Evolutionary conservation across 1,139 yeast species (phyloP).

Genomic region (Oligophagozyma castellii): DNA sequence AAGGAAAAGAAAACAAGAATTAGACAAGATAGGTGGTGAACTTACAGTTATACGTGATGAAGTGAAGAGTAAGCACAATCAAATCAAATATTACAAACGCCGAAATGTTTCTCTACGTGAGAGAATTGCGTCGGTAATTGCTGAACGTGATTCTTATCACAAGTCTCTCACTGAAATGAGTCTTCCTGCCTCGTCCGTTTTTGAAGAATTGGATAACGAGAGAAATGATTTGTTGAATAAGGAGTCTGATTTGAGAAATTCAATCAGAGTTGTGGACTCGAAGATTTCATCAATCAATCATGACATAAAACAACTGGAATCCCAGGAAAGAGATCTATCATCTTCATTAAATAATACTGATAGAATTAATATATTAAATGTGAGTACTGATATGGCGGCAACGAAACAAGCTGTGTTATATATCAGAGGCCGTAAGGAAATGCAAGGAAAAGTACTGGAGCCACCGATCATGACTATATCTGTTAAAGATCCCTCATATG

Average conservation of each 20-base stretch:
- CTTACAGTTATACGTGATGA: slow-evolving; percentile 11
- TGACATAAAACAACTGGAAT: slow-evolving; percentile 10
- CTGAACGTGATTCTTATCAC: slow-evolving; percentile 15
- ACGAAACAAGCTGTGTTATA: slow-evolving; percentile 29
- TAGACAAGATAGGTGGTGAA: slow-evolving; percentile 18
- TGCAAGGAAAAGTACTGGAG: slow-evolving; percentile 39
- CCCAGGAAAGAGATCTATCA: slow-evolving; percentile 11
- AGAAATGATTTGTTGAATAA: slow-evolving; percentile 8
- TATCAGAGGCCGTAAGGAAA: slow-evolving; percentile 27
- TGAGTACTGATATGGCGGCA: slow-evolving; percentile 21
- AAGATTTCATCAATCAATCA: slow-evolving; percentile 9
- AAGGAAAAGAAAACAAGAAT: slow-evolving; percentile 12
- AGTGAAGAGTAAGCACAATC: slow-evolving; percentile 17
- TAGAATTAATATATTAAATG: slow-evolving; percentile 29
- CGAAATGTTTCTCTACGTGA: slow-evolving; percentile 14
- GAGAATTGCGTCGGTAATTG: slow-evolving; percentile 16
- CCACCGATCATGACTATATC: slow-evolving; percentile 66
- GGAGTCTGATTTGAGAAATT: slow-evolving; percentile 6
- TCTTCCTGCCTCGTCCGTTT: slow-evolving; percentile 11
- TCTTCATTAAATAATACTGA: slow-evolving; percentile 36
- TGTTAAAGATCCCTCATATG: slow-evolving; percentile 36
- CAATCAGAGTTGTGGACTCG: slow-evolving; percentile 9
- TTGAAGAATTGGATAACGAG: slow-evolving; percentile 11
- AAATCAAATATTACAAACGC: slow-evolving; percentile 13
- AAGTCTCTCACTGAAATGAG: slow-evolving; percentile 12